phyloP scores from a whole-genome alignment of 106 monocot genomes.

The Ottelia alismoides region DNA sequence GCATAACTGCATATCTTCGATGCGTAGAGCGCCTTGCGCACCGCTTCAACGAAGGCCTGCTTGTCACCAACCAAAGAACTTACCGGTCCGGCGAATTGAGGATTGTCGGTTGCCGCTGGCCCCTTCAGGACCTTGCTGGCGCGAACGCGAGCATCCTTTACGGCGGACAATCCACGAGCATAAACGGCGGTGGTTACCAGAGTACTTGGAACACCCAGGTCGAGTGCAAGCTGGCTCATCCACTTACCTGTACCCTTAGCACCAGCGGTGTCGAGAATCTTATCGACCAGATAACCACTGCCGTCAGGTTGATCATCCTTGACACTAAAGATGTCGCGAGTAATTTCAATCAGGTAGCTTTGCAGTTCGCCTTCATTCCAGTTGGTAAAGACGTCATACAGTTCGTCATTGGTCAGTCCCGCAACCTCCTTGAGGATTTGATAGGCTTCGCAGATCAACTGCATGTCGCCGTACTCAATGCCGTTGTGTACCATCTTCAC shows the following conservation, averaged over 20 bases:
- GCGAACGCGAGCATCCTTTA: constrained; percentile 14
- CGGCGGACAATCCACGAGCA: constrained; percentile 9
- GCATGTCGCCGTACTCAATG: constrained; percentile 29
- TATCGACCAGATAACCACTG: constrained; percentile 18
- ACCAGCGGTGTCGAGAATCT: constrained; percentile 23
- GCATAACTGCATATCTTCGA: constrained; percentile 28
- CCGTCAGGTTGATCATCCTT: constrained; percentile 4
- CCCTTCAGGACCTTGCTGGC: constrained; percentile 7
- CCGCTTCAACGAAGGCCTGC: constrained; percentile 14
- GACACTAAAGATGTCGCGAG: constrained; percentile 16
- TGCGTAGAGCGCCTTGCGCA: constrained; percentile 19
- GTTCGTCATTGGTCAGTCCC: constrained; percentile 14
- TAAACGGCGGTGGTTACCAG: too few species aligned
- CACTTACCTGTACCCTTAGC: constrained; percentile 29
- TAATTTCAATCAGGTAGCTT: constrained; percentile 22
- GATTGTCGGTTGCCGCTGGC: too few species aligned
- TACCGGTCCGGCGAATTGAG: not conserved
- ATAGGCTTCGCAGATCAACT: constrained; percentile 24
- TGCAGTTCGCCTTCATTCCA: constrained; percentile 20
- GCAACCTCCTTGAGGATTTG: constrained; percentile 16
- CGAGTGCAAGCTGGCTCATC: constrained; percentile 18
- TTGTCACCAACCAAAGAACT: constrained; percentile 2
- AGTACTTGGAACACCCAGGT: too few species aligned
- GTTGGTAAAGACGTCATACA: constrained; percentile 9
- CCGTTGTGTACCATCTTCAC: constrained; percentile 33